Conservation (phyloP, 306 rosid genomes). For the Inga oerstediana region DNA sequence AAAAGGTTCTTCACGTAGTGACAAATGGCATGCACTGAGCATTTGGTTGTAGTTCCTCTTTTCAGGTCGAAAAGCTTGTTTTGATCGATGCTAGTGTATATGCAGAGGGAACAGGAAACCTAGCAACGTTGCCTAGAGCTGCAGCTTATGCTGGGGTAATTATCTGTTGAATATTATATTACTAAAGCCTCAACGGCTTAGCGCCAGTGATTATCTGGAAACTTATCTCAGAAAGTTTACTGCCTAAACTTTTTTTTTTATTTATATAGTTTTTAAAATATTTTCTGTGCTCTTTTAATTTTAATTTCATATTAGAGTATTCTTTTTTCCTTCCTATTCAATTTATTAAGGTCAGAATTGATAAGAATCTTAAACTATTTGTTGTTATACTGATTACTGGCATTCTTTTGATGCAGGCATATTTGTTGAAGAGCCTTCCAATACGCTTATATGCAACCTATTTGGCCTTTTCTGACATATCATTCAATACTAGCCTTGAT, state of each 20-base stretch:
- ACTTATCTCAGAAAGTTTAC: constrained; percentile 3
- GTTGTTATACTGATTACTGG: constrained; percentile 25
- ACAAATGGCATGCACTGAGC: constrained; percentile 27
- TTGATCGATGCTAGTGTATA: constrained; percentile 95
- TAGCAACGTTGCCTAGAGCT: constrained; percentile 66
- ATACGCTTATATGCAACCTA: constrained; percentile 67
- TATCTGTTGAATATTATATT: constrained; percentile 23
- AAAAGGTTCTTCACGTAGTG: constrained; percentile 18
- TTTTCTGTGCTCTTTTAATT: neutral
- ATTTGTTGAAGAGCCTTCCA: constrained; percentile 73
- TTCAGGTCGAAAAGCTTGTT: constrained; percentile 91
- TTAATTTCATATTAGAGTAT: neutral
- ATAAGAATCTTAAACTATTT: neutral
- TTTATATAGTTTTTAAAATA: neutral
- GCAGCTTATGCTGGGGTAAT: constrained; percentile 86
- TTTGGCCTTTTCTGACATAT: constrained; percentile 51
- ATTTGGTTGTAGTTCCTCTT: constrained; percentile 41
- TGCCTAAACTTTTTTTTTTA: neutral
- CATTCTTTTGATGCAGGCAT: constrained; percentile 55
- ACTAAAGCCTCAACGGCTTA: constrained; percentile 8
- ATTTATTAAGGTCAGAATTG: neutral
- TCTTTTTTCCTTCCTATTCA: neutral
- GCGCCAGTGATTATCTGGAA: neutral
- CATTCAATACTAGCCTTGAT: constrained; percentile 61
- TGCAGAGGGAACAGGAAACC: constrained; percentile 76